Conservation (phyloP, 257 asterid genomes). For the Oldenlandia corymbosa region DNA sequence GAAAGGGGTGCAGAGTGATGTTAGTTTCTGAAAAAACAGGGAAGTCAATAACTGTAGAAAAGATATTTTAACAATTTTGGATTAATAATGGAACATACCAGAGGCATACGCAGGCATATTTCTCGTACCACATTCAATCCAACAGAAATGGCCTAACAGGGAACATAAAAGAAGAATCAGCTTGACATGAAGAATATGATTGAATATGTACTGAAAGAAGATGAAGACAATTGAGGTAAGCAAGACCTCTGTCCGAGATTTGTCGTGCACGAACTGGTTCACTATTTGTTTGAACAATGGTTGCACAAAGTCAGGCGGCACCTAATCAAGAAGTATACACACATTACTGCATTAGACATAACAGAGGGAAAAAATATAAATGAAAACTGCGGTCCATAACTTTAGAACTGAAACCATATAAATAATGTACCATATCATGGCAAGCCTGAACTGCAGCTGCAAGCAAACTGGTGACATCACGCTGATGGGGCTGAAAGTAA, state of each 20-base stretch:
- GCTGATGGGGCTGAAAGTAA: constrained; percentile 74
- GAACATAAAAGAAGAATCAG: not conserved
- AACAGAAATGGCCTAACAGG: constrained; percentile 73
- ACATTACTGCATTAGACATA: constrained; percentile 6
- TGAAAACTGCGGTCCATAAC: not conserved
- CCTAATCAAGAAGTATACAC: constrained; percentile 42
- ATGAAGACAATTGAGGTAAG: constrained; percentile 8
- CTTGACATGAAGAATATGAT: not conserved
- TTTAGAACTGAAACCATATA: not conserved
- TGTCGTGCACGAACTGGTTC: constrained; percentile 89
- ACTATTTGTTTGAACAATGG: constrained; percentile 90
- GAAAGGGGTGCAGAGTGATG: not conserved
- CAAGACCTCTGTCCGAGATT: constrained; percentile 84
- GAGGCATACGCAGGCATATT: constrained; percentile 89
- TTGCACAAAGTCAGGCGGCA: constrained; percentile 96
- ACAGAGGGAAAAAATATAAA: constrained; percentile 6
- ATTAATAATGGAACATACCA: constrained; percentile 51
- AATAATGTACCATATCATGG: constrained; percentile 78
- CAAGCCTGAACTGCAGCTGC: constrained; percentile 98
- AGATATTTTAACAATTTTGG: not conserved
- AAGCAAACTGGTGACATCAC: constrained; percentile 69
- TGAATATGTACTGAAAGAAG: not conserved
- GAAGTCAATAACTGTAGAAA: not conserved
- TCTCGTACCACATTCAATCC: constrained; percentile 86
- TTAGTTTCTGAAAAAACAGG: not conserved